Evolutionary conservation across 1,284 basidiomycete species (phyloP), one percentile per base, ranked within the genome.

Genomic region (Mycosarcoma maydis): DNA sequence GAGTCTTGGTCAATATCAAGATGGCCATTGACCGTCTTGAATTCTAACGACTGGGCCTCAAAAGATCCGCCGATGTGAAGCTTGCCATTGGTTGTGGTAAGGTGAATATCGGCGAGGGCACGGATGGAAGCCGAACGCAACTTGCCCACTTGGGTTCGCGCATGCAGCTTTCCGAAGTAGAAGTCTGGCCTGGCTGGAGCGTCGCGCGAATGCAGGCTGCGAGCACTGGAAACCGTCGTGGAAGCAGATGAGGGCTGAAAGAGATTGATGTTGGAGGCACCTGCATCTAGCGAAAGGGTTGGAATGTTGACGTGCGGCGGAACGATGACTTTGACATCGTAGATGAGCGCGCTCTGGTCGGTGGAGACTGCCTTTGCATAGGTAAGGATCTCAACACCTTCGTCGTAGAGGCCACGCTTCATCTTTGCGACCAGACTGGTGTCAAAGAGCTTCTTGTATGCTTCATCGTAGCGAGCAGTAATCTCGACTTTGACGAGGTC

Each of bases 391-490:
- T 70, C 59, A 6, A 77, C 45, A 19, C 75, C 75, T 23, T 74
- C 65, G 10, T 75, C 66, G 23, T 60, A 65, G n/a, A 71, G 41
- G 23, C 69, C 72, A 3, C 67, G 67, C 45, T 72, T 64, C 51
- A 75, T 65, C 46, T 73, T 75, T 19, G 68, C 73, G 4, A 77
- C 73, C 1, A 72, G 51, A 30, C 68, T 67, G 16, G 50, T 61
- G 19, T 71, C 58, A 11, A 75, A 57, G 6, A 77, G 58, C 14
- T 69, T 58, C 32, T 61, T 65, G 34, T 67, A 73, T 1, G 55
- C 54, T 26, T 69, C 36, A 37, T 73, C 73, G 56, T 75, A 75
- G 22, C 51, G 60, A 8, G 65, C 75, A 13, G 70, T 75, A 34
- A 77, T 59, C 24, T 77, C 65, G 13, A 77, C 68, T 38, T 66